Percentiles rank a stretch among this genome's conserved stretches.
These are phyloP conservation scores for Kuraishia cidri DNA, from an alignment of 805 yeast genomes.

Conservation along the genomic window DNA sequence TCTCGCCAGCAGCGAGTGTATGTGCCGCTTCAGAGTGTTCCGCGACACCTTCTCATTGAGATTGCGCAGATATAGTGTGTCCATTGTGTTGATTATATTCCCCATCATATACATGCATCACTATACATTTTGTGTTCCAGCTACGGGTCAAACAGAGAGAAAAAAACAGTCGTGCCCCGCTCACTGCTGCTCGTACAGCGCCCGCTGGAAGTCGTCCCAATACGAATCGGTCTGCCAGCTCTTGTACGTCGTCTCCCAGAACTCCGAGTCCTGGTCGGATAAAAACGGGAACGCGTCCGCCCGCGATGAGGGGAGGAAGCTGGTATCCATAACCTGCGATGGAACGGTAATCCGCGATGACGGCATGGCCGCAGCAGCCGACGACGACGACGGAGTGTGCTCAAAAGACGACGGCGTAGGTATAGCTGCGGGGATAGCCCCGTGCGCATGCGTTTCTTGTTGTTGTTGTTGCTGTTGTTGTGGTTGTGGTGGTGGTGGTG, in stretches of 20 bases:
- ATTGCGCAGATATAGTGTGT: conserved; percentile 67
- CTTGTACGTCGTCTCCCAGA: conserved; percentile 13
- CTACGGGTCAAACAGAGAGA: no score
- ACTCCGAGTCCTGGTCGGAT: conserved; percentile 10
- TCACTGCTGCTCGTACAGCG: no score
- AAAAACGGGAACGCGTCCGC: conserved; percentile 11
- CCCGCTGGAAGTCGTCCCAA: conserved; percentile 16
- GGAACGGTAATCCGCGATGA: conserved; percentile 1
- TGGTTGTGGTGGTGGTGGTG: no score
- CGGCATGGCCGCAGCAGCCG: neutral
- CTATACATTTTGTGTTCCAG: no score
- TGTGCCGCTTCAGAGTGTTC: conserved; percentile 33
- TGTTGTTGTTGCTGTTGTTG: no score
- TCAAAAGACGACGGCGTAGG: neutral
- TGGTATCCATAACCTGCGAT: conserved; percentile 2
- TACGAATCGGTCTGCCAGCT: conserved; percentile 12
- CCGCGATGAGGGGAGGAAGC: conserved; percentile 2
- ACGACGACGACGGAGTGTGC: neutral
- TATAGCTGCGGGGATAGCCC: no score
- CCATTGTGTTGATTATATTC: no score
- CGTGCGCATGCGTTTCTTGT: no score
- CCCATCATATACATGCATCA: no score
- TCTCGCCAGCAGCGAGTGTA: conserved; percentile 30
- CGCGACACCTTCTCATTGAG: conserved; percentile 61
- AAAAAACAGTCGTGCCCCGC: no score